A percentile compares a stretch with the other conserved stretches of the same genome.
phyloP scores from a whole-genome alignment of 306 rosid species.

The Echinosophora koreensis region DNA sequence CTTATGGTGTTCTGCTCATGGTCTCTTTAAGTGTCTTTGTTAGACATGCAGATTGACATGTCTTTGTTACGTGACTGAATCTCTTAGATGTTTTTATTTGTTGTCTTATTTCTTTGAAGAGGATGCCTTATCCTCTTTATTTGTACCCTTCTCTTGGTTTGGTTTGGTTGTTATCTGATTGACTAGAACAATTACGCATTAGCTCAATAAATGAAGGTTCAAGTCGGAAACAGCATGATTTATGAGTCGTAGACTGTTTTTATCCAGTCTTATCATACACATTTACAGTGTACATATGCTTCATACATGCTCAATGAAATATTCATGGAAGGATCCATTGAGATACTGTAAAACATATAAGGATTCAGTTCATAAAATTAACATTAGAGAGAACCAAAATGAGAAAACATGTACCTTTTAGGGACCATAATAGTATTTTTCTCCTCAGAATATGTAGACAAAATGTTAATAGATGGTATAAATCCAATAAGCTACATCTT shows the following conservation, averaged over 20 bases:
- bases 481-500: background rate
- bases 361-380: constrained; percentile 18
- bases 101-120: no score
- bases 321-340: background rate
- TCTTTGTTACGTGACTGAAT: no score
- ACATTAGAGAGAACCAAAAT: background rate
- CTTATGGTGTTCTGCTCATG: no score
- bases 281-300: background rate
- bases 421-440: background rate
- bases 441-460: constrained; percentile 29
- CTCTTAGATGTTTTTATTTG: no score
- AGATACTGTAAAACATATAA: background rate
- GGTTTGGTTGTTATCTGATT: constrained; percentile 22
- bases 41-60: no score
- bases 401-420: background rate
- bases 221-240: constrained; percentile 20
- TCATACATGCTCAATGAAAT: constrained; percentile 3
- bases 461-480: constrained; percentile 24
- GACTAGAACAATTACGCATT: constrained; percentile 22
- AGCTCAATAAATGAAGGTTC: constrained; percentile 29
- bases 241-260: background rate
- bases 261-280: background rate
- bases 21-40: no score
- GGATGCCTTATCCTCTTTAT: no score
- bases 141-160: background rate